Percentiles rank a stretch among this genome's conserved stretches.
Evolutionary conservation across 257 asterid genomes (phyloP).

Genomic region (Salvia hispanica): DNA sequence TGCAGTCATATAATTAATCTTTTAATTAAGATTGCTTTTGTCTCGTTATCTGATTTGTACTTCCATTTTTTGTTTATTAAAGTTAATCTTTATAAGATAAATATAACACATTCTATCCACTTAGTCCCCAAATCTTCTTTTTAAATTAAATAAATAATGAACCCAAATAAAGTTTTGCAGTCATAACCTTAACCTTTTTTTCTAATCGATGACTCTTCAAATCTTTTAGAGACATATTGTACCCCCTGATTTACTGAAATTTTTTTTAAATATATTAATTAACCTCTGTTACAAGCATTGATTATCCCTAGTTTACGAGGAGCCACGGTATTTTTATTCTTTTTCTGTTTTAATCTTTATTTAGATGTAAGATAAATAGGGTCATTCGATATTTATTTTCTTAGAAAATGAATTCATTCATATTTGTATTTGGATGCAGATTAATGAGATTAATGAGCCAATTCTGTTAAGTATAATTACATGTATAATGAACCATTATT

Average conservation of each 20-base stretch:
- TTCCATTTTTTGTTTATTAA: conserved; percentile 15
- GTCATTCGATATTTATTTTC: too few species aligned
- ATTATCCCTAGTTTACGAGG: too few species aligned
- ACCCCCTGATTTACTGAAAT: too few species aligned
- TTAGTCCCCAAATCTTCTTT: conserved; percentile 20
- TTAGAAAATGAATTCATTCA: too few species aligned
- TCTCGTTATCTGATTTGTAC: conserved; percentile 27
- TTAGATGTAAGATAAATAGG: background rate
- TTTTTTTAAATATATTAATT: too few species aligned
- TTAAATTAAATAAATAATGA: conserved; percentile 16
- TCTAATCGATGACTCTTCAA: conserved; percentile 44
- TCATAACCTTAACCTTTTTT: conserved; percentile 34
- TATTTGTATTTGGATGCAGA: too few species aligned
- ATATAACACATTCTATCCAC: conserved; percentile 50
- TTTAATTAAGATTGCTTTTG: background rate
- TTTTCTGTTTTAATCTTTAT: background rate
- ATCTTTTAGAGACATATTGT: conserved; percentile 40
- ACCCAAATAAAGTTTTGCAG: conserved; percentile 31
- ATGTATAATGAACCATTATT: too few species aligned
- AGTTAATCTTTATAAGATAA: background rate
- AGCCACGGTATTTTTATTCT: too few species aligned
- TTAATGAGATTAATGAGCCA: too few species aligned
- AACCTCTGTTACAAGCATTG: too few species aligned
- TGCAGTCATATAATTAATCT: background rate
- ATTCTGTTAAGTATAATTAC: too few species aligned